Conservation (phyloP, 129 eudicot genomes). For the Artemisia tridentata region DNA sequence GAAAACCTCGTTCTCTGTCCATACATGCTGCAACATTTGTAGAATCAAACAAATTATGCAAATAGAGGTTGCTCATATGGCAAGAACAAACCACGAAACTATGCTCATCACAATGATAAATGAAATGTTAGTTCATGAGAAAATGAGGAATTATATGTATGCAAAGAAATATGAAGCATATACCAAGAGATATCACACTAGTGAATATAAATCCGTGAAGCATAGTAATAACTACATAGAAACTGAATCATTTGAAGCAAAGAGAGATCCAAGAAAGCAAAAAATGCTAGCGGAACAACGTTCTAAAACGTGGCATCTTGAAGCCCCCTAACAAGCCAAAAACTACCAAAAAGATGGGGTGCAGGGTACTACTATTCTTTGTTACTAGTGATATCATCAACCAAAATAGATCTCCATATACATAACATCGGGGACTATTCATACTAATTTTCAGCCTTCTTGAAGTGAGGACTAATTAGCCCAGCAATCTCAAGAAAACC, state of each 20-base stretch:
- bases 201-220: not conserved
- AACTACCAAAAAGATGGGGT: conserved; percentile 13
- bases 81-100: not conserved
- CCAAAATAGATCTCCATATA: conserved; percentile 19
- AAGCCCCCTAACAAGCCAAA: conserved; percentile 13
- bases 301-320: conserved; percentile 4
- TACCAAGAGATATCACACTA: not conserved
- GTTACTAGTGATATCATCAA: conserved; percentile 12
- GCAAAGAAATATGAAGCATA: not conserved
- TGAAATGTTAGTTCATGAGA: not conserved
- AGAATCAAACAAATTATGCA: not conserved
- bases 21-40: not conserved
- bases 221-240: not conserved
- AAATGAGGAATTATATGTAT: not conserved
- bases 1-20: not conserved
- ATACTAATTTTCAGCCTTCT: conserved; percentile 5
- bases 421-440: not conserved
- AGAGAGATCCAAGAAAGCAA: conserved; percentile 1
- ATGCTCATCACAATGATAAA: not conserved
- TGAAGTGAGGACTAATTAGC: conserved; percentile 63
- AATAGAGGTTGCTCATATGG: not conserved
- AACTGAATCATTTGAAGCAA: not conserved
- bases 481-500: conserved; percentile 93
- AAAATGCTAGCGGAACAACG: conserved; percentile 1
- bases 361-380: conserved; percentile 6